Percentiles rank a stretch among this genome's conserved stretches.
phyloP scores from a whole-genome alignment of 2,329 filamentous ascomycete species.

The Fusarium nisikadoi region DNA sequence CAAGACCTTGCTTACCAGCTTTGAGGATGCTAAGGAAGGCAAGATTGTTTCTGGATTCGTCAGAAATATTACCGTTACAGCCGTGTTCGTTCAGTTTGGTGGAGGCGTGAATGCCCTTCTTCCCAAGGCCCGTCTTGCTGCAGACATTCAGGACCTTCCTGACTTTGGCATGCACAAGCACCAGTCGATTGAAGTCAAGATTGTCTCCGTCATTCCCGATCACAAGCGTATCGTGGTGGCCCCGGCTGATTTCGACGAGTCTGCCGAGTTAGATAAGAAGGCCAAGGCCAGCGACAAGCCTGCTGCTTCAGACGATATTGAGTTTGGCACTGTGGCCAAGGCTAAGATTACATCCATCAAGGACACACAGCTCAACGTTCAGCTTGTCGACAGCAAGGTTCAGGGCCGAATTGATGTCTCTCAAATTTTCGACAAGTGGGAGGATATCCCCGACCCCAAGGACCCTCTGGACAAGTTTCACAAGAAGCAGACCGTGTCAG shows the following conservation, averaged over 20 bases:
- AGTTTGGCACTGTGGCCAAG: constrained; percentile 77
- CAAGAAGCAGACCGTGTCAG: constrained; percentile 75
- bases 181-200: constrained; percentile 78
- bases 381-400: constrained; percentile 76
- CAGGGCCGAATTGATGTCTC: constrained; percentile 95
- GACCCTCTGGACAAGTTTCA: constrained; percentile 79
- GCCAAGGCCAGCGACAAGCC: constrained; percentile 48
- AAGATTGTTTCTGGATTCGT: constrained; percentile 81
- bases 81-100: constrained; percentile 89
- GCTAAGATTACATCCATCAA: constrained; percentile 87
- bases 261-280: constrained; percentile 54
- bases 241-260: constrained; percentile 60
- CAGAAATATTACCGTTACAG: constrained; percentile 82
- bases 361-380: constrained; percentile 91
- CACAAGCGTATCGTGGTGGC: constrained; percentile 73
- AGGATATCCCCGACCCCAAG: constrained; percentile 85
- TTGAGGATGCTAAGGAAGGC: constrained; percentile 78
- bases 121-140: constrained; percentile 79
- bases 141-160: constrained; percentile 73
- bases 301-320: constrained; percentile 73
- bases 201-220: constrained; percentile 77
- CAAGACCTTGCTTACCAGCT: constrained; percentile 74
- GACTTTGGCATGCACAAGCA: constrained; percentile 83
- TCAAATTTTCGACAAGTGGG: constrained; percentile 88
- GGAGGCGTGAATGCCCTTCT: constrained; percentile 81